Conservation (phyloP, 352 stramenopile species). For the Phytophthora tubulina region DNA sequence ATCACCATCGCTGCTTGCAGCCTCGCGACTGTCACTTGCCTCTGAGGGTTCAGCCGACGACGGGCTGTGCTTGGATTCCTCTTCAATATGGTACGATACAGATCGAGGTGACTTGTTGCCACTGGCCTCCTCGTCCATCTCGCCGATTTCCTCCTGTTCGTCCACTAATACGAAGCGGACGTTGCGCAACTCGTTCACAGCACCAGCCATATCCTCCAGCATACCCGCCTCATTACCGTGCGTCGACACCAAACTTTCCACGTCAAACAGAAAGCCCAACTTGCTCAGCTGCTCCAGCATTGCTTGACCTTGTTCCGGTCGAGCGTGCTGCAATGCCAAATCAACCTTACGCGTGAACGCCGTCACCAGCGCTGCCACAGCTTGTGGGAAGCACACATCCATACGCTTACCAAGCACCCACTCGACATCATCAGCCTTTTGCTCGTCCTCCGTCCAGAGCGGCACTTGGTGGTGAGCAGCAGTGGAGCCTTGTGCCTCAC, state of each 20-base stretch:
- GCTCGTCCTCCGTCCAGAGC: slow-evolving; percentile 85
- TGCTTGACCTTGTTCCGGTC: slow-evolving; percentile 51
- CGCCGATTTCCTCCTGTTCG: slow-evolving; percentile 63
- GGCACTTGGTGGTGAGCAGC: slow-evolving; percentile 70
- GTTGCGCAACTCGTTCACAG: slow-evolving; percentile 83
- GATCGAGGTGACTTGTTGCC: slow-evolving; percentile 51
- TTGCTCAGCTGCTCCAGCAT: slow-evolving; percentile 86
- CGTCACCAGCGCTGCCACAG: slow-evolving; percentile 81
- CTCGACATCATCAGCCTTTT: slow-evolving; percentile 81
- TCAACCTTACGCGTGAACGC: slow-evolving; percentile 86
- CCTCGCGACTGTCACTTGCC: slow-evolving; percentile 26
- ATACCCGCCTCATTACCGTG: slow-evolving; percentile 91
- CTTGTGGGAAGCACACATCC: slow-evolving; percentile 87
- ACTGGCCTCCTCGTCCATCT: slow-evolving; percentile 48
- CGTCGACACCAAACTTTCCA: slow-evolving; percentile 87
- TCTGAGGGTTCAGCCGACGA: slow-evolving; percentile 28
- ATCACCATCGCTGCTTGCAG: slow-evolving; percentile 27
- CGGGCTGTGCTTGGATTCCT: slow-evolving; percentile 70
- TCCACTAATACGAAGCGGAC: slow-evolving; percentile 85
- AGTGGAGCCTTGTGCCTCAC: slow-evolving; percentile 53
- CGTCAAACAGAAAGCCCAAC: slow-evolving; percentile 85
- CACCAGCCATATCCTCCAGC: slow-evolving; percentile 89
- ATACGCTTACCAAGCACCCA: slow-evolving; percentile 85
- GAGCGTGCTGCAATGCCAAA: slow-evolving; percentile 68
- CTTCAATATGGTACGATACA: slow-evolving; percentile 73